Conservation (phyloP, 148 eudicot genomes). For the Cornus suecica region DNA sequence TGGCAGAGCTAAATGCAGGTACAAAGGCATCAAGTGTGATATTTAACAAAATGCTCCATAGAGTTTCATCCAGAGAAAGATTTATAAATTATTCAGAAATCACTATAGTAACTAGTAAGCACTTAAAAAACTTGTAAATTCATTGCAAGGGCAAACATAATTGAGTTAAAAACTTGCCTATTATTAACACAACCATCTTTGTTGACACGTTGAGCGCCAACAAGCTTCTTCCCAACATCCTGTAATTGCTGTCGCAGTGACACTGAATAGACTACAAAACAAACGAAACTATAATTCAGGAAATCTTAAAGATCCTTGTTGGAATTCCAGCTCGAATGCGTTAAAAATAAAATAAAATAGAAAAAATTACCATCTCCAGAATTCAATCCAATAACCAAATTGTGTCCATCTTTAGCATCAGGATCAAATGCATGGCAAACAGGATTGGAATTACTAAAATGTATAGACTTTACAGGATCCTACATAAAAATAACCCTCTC, state of each 20-base stretch:
- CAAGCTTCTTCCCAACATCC: constrained; percentile 87
- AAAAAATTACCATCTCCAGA: constrained; percentile 78
- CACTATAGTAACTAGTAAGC: neutral
- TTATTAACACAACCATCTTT: constrained; percentile 76
- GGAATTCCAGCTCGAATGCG: neutral
- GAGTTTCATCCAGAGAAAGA: neutral
- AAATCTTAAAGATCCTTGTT: neutral
- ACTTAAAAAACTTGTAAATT: neutral
- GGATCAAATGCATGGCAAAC: constrained; percentile 91
- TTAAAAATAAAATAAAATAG: too few relatives aligned
- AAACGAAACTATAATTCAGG: neutral
- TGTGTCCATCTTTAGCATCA: constrained; percentile 89
- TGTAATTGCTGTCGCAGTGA: constrained; percentile 85
- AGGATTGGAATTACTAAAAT: constrained; percentile 86
- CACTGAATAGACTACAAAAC: constrained; percentile 70
- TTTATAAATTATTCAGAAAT: neutral
- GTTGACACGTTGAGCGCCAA: constrained; percentile 87
- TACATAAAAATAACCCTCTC: constrained; percentile 31
- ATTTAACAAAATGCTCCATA: neutral
- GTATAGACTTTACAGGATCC: constrained; percentile 86
- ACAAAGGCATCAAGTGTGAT: neutral
- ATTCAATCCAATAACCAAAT: constrained; percentile 74
- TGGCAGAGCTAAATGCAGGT: neutral
- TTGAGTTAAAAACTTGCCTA: constrained; percentile 44
- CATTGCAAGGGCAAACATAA: neutral